phyloP scores from a whole-genome alignment of 768 basidiomycete species.

The Cystofilobasidium macerans region DNA sequence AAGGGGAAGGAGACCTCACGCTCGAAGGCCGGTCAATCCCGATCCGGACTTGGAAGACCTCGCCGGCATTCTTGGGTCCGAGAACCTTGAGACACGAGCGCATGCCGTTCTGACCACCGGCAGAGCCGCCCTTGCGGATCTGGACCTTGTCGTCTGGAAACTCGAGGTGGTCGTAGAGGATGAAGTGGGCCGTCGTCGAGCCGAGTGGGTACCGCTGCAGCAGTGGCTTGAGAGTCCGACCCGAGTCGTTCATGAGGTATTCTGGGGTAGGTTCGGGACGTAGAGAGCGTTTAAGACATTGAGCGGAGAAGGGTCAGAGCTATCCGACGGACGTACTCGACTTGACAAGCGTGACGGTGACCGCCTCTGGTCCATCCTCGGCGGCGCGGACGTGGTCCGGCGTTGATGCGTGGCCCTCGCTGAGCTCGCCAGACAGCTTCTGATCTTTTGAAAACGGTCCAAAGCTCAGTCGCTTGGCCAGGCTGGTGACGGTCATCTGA shows the following conservation, averaged over 20 bases:
- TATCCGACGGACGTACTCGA: conserved; percentile 7
- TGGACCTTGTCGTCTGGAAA: not conserved
- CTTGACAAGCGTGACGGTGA: not conserved
- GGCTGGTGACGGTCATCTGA: not conserved
- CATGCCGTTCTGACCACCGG: not conserved
- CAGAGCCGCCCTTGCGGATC: not conserved
- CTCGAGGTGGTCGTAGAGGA: conserved; percentile 5
- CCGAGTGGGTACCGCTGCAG: not conserved
- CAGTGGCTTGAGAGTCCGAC: not conserved
- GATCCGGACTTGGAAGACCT: not conserved
- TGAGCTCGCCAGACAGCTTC: not conserved
- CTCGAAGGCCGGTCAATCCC: not conserved
- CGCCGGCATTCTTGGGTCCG: not conserved
- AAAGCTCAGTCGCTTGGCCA: not conserved
- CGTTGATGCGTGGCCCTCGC: not conserved
- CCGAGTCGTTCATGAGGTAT: not conserved
- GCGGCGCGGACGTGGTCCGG: not conserved
- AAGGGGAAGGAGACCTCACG: not conserved
- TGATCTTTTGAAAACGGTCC: not conserved
- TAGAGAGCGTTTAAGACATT: not conserved
- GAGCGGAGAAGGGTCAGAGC: not conserved
- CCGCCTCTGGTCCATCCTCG: not conserved
- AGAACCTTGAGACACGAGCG: not conserved
- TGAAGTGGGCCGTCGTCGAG: not conserved
- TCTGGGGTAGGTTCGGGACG: not conserved